A percentile compares a stretch with the other conserved stretches of the same genome.
Evolutionary conservation across 176 grass and related monocot species (phyloP).

Genomic region (Pontederia crassipes): DNA sequence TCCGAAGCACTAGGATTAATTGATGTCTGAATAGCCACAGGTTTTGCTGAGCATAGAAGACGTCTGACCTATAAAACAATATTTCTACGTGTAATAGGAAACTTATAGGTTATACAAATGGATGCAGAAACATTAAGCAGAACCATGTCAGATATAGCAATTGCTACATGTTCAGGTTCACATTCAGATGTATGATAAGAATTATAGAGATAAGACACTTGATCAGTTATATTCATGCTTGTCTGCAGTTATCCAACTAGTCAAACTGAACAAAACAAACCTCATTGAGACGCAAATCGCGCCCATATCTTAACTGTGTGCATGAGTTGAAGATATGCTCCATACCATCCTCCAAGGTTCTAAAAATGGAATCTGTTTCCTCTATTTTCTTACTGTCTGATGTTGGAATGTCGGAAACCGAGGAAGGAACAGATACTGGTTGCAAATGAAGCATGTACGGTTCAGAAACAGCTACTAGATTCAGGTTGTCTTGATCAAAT

Average conservation of each 20-base stretch:
- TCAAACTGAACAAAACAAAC: conserved; percentile 32
- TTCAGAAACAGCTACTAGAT: conserved; percentile 69
- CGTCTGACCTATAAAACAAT: conserved; percentile 58
- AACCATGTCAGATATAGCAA: too few relatives aligned
- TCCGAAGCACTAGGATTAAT: conserved; percentile 77
- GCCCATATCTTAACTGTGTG: conserved; percentile 78
- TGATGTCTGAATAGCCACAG: conserved; percentile 74
- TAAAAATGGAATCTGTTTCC: conserved; percentile 60
- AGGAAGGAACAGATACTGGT: conserved; percentile 62
- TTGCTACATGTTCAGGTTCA: background rate
- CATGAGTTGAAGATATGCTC: conserved; percentile 91
- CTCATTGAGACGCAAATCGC: conserved; percentile 93
- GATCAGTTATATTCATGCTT: too few relatives aligned
- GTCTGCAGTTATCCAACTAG: background rate
- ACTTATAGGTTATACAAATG: too few relatives aligned
- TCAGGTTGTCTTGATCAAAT: conserved; percentile 38
- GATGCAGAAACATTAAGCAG: too few relatives aligned
- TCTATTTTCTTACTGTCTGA: conserved; percentile 59
- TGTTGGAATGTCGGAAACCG: conserved; percentile 44
- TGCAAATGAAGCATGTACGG: conserved; percentile 96
- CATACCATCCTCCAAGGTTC: conserved; percentile 94
- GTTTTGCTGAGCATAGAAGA: conserved; percentile 78
- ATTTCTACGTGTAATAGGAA: background rate
- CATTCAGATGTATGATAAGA: too few relatives aligned
- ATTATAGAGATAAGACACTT: too few relatives aligned